Conservation (phyloP, 257 asterid species). For the Paraleonurus japonicus region DNA sequence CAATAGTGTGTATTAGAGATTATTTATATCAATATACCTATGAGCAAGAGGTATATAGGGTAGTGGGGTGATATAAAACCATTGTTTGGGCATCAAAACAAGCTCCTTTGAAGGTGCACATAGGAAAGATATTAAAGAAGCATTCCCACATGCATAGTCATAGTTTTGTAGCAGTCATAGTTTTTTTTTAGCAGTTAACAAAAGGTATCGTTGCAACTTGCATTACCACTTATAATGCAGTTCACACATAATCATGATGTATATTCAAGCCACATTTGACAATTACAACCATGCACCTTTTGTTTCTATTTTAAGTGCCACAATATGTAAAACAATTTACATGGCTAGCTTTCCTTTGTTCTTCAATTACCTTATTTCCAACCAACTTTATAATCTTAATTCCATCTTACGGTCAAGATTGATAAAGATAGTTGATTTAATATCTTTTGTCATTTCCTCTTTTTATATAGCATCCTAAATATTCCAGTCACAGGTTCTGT, state of each 20-base stretch:
- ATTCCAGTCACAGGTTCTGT: not conserved
- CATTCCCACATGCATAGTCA: not conserved
- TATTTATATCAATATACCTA: too few species aligned
- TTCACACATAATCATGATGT: not conserved
- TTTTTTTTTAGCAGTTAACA: not conserved
- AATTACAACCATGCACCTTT: not conserved
- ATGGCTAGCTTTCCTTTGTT: conserved; percentile 1
- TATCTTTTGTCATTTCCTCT: not conserved
- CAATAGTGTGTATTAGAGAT: too few species aligned
- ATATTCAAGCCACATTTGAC: not conserved
- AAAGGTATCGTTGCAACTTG: conserved; percentile 16
- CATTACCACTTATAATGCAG: not conserved
- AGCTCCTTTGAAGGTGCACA: not conserved
- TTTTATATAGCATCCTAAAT: not conserved
- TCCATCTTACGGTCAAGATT: not conserved
- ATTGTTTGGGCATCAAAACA: not conserved
- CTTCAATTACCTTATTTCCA: not conserved
- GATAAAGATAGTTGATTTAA: not conserved
- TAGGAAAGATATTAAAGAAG: not conserved
- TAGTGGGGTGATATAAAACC: not conserved
- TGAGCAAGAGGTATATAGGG: not conserved
- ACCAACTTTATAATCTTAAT: not conserved
- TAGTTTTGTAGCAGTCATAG: not conserved
- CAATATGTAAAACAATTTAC: not conserved
- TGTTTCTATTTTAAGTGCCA: not conserved